phyloP scores from a whole-genome alignment of 2,329 filamentous ascomycete genomes.

The Teratosphaeria epicoccoides region DNA sequence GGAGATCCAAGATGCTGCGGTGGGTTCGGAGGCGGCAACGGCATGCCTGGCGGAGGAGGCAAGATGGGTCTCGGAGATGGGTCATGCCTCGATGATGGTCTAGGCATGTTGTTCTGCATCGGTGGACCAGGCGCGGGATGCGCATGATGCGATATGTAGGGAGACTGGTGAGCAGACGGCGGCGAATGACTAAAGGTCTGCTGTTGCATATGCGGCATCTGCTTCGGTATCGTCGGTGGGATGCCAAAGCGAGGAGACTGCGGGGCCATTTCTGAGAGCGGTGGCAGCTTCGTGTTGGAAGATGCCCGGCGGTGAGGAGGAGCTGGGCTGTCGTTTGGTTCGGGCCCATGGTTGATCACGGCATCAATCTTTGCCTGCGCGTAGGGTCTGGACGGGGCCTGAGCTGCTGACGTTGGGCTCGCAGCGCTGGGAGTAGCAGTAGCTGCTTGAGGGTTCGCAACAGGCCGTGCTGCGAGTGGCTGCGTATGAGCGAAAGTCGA shows the following conservation, averaged over 20 bases:
- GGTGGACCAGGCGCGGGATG: slow-evolving; percentile 24
- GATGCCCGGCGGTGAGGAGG: slow-evolving; percentile 18
- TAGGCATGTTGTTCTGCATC: slow-evolving; percentile 20
- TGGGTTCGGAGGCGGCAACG: slow-evolving; percentile 18
- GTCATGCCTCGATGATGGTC: slow-evolving; percentile 18
- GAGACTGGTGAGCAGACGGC: slow-evolving; percentile 27
- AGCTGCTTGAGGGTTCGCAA: slow-evolving; percentile 6
- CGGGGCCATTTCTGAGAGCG: slow-evolving; percentile 26
- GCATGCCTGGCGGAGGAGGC: slow-evolving; percentile 28
- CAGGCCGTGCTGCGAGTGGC: slow-evolving; percentile 4
- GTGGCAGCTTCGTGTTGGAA: slow-evolving; percentile 24
- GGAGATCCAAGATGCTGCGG: slow-evolving; percentile 24
- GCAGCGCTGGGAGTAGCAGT: slow-evolving; percentile 7
- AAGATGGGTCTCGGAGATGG: slow-evolving; percentile 27
- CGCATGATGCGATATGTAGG: slow-evolving; percentile 23
- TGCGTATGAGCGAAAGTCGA: slow-evolving; percentile 16
- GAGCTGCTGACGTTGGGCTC: slow-evolving; percentile 8
- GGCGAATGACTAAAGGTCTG: slow-evolving; percentile 24
- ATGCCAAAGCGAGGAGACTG: slow-evolving; percentile 22
- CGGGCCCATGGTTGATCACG: slow-evolving; percentile 27
- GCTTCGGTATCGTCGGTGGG: slow-evolving; percentile 16
- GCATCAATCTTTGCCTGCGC: slow-evolving; percentile 26
- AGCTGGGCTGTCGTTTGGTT: slow-evolving; percentile 21
- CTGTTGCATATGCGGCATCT: slow-evolving; percentile 17
- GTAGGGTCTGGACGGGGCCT: slow-evolving; percentile 15